Evolutionary conservation across 2,329 filamentous ascomycete species (phyloP).

Genomic region (Verticillium alfalfae): DNA sequence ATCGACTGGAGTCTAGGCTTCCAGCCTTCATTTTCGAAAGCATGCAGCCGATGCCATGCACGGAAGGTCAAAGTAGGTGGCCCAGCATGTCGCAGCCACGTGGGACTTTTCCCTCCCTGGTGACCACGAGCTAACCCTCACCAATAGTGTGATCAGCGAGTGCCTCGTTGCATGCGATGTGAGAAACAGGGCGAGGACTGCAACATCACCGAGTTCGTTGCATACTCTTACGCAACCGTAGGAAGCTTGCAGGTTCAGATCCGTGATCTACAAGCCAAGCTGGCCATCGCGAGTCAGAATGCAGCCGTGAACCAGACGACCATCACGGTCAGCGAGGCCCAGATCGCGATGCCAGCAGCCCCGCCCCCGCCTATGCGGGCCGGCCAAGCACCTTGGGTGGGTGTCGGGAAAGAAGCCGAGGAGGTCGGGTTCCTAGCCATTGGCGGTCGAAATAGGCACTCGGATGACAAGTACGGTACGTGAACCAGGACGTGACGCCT

Average conservation of each 20-base stretch:
- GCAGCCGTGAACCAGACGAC: neutral
- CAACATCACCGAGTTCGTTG: slow-evolving; percentile 13
- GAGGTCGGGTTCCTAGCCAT: slow-evolving; percentile 16
- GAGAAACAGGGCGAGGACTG: slow-evolving; percentile 8
- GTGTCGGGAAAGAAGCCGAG: slow-evolving; percentile 14
- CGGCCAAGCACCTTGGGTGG: neutral
- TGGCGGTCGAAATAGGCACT: slow-evolving; percentile 9
- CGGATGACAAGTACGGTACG: slow-evolving; percentile 14
- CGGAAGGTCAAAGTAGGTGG: slow-evolving; percentile 16
- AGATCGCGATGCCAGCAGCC: neutral
- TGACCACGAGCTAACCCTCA: neutral
- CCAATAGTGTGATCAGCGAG: slow-evolving; percentile 17
- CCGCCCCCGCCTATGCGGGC: neutral
- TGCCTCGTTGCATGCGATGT: slow-evolving; percentile 15
- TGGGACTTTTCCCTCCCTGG: neutral
- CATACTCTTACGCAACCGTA: slow-evolving; percentile 10
- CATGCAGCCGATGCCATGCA: slow-evolving; percentile 10
- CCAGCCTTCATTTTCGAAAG: slow-evolving; percentile 7
- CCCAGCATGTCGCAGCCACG: neutral
- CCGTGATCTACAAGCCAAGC: slow-evolving; percentile 3
- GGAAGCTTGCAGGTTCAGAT: slow-evolving; percentile 6
- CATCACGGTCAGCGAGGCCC: neutral
- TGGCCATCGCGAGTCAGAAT: neutral
- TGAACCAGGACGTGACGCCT: neutral
- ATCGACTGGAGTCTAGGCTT: neutral